Conservation (phyloP, 228 moss, liverwort and hornwort genomes). For the Sphagnum fallax region DNA sequence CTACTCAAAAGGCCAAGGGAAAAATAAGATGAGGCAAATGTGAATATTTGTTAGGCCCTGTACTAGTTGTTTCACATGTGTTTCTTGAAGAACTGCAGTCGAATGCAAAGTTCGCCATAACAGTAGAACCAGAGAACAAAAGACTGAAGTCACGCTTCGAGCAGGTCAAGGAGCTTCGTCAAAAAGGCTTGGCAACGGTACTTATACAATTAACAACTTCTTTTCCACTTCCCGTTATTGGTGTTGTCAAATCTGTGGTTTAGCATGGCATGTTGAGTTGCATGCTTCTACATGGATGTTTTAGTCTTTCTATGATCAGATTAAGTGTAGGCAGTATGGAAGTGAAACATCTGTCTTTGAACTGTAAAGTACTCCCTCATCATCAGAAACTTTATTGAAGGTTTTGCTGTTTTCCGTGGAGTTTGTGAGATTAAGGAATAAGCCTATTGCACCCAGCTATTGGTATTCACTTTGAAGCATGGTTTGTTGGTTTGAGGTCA, state of each 20-base stretch:
- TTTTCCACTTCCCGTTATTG: background rate
- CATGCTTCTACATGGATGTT: background rate
- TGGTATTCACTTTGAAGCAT: background rate
- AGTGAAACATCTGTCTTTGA: background rate
- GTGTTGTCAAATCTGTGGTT: background rate
- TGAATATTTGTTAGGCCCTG: background rate
- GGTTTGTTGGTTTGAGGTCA: slow-evolving; percentile 14
- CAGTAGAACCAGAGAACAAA: slow-evolving; percentile 76
- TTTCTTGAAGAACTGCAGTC: slow-evolving; percentile 38
- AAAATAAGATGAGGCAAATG: no score
- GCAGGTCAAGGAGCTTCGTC: slow-evolving; percentile 72
- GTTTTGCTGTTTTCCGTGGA: no score
- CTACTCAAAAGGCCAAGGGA: no score
- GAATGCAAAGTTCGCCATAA: slow-evolving; percentile 92
- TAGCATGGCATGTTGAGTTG: no score
- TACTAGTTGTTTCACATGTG: background rate
- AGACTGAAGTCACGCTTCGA: slow-evolving; percentile 53
- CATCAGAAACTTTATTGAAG: no score
- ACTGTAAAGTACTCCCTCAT: background rate
- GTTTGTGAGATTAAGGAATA: no score
- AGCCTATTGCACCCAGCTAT: no score
- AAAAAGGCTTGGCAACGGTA: slow-evolving; percentile 81
- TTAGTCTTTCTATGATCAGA: background rate
- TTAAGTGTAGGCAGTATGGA: background rate
- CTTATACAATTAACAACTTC: background rate